Base-by-base conservation (phyloP, 495 filamentous ascomycete genomes). In the Podospora fimiseda region DNA sequence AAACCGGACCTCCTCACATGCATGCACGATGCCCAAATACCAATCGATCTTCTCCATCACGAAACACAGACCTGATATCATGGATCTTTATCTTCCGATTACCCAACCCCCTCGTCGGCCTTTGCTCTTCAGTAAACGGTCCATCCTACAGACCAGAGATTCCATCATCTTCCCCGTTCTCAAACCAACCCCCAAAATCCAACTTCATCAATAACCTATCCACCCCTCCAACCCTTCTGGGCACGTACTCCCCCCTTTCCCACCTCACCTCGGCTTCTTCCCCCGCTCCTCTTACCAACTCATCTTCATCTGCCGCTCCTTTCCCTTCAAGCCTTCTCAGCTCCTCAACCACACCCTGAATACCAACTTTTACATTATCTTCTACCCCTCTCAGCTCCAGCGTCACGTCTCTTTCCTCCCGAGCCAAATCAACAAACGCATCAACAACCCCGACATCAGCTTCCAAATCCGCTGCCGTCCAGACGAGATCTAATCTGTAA, bases 121-220 rank as follows among this genome's bases (percentile, higher is more conserved):
- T n/a, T n/a, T n/a, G n/a, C n/a, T n/a, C n/a, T n/a, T n/a, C n/a
- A n/a, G n/a, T n/a, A n/a, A n/a, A n/a, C n/a, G n/a, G n/a, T n/a
- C n/a, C n/a, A n/a, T n/a, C n/a, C n/a, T n/a, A n/a, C n/a, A n/a
- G n/a, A n/a, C n/a, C n/a, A n/a, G n/a, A n/a, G n/a, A n/a, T n/a
- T 15, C 40, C 21, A 33, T 36, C 45, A 13, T 42, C 43, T 14
- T 23, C 43, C 15, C 20, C 60, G 27, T 19, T 50, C 38, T 55
- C 56, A 66, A 74, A 74, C 72, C 72, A 74, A 33, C 65, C 69
- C 46, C 70, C 72, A 68, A 88, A 89, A 71, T 92, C 89, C 58
- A 94, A 68, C 68, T 91, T 90, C 86, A 93, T 89, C 41, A 94
- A 65, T 63, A 94, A 70, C 53, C 86, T 70, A 71, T 92, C 87